These are phyloP conservation scores for Penicillium simplicissimum DNA, from an alignment of 495 filamentous ascomycete species.

Conservation along the genomic window DNA sequence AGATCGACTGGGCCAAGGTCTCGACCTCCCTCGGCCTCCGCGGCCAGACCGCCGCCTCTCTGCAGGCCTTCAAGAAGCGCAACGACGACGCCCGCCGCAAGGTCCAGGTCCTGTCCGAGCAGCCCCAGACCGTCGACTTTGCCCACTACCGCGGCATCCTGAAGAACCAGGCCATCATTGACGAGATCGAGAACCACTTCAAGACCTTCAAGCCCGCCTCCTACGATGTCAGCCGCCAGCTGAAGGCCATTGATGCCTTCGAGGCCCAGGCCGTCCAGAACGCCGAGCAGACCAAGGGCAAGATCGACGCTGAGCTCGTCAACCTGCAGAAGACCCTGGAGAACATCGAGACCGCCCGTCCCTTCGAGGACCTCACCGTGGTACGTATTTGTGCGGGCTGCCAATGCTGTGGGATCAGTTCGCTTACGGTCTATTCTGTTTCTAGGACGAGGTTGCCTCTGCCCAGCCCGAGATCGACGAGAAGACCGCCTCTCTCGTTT, in stretches of 20 bases:
- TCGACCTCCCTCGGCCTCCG: slow-evolving; percentile 89
- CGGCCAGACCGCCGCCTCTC: slow-evolving; percentile 85
- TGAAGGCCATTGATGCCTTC: slow-evolving; percentile 97
- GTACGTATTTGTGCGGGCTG: slow-evolving; percentile 58
- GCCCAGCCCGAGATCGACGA: slow-evolving; percentile 95
- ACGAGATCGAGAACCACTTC: slow-evolving; percentile 96
- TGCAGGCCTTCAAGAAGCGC: slow-evolving; percentile 98
- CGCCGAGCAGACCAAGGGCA: slow-evolving; percentile 90
- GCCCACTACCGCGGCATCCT: slow-evolving; percentile 84
- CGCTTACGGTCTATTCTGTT: slow-evolving; percentile 19
- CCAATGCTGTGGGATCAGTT: slow-evolving; percentile 6
- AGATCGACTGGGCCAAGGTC: slow-evolving; percentile 97
- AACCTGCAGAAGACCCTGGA: slow-evolving; percentile 89
- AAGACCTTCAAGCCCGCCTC: slow-evolving; percentile 83
- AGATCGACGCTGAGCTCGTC: slow-evolving; percentile 88
- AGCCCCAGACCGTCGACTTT: slow-evolving; percentile 86
- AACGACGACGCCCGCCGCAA: slow-evolving; percentile 98
- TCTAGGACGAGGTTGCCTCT: slow-evolving; percentile 90
- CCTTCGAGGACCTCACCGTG: slow-evolving; percentile 97
- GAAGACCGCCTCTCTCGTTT: slow-evolving; percentile 86
- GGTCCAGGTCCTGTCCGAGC: slow-evolving; percentile 73
- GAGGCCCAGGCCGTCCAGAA: slow-evolving; percentile 96
- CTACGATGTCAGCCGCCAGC: slow-evolving; percentile 86
- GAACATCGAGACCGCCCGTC: slow-evolving; percentile 95
- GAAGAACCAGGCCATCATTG: slow-evolving; percentile 90